Conservation (phyloP, 768 basidiomycete species). For the Boletus sensibilis region DNA sequence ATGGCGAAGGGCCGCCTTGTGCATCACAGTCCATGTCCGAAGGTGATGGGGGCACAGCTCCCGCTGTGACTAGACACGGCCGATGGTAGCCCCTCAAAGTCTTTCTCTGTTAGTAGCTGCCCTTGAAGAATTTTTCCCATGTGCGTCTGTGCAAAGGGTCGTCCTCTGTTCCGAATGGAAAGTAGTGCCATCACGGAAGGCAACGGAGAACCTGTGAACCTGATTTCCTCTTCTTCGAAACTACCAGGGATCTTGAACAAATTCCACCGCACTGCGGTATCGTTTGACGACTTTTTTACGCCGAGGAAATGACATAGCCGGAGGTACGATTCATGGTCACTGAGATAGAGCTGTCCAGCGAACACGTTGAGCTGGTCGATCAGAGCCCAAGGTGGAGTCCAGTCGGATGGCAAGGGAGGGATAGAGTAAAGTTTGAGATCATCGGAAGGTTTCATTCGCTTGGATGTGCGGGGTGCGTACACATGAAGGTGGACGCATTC, state of each 20-base stretch:
- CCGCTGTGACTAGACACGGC: too few species aligned
- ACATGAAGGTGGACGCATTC: constrained; percentile 37
- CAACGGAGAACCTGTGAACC: not conserved
- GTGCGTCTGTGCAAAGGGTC: not conserved
- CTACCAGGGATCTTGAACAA: not conserved
- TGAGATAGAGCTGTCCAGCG: too few species aligned
- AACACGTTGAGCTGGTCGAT: constrained; percentile 8
- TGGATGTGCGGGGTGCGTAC: constrained; percentile 39
- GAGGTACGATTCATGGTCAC: constrained; percentile 20
- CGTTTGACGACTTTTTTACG: not conserved
- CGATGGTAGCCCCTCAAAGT: too few species aligned
- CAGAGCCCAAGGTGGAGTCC: not conserved
- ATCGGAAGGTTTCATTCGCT: constrained; percentile 38
- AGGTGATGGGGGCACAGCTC: too few species aligned
- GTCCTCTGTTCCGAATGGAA: not conserved
- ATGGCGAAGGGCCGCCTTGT: too few species aligned
- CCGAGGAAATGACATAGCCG: constrained; percentile 24
- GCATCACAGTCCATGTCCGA: too few species aligned
- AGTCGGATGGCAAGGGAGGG: constrained; percentile 2
- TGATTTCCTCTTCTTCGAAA: not conserved
- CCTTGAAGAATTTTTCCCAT: not conserved
- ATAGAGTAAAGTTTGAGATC: constrained; percentile 15
- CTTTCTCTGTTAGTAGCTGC: not conserved
- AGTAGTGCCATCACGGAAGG: not conserved
- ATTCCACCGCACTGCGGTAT: not conserved